Evolutionary conservation across 1,284 basidiomycete genomes (phyloP).

Genomic region (Hymenochaete sp.): DNA sequence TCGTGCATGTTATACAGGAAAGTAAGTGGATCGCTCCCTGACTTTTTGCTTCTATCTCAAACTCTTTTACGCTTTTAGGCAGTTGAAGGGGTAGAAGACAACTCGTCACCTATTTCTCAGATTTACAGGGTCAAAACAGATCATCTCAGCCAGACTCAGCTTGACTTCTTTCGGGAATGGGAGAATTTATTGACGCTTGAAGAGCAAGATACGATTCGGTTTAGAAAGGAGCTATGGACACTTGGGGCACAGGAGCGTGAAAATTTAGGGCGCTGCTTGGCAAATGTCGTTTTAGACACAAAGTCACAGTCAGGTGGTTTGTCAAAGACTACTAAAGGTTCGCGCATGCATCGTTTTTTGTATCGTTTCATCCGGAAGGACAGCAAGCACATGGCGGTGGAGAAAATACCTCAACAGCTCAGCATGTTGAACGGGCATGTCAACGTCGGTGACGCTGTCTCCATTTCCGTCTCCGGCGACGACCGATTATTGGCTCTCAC

Average conservation of each 20-base stretch:
- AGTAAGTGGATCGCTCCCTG: constrained; percentile 34
- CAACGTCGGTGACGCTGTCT: constrained; percentile 72
- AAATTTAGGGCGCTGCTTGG: constrained; percentile 71
- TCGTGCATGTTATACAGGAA: constrained; percentile 92
- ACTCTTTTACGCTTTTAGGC: constrained; percentile 46
- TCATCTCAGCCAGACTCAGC: constrained; percentile 65
- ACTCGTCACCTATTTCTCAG: constrained; percentile 61
- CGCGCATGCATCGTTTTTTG: constrained; percentile 43
- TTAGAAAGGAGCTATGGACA: constrained; percentile 91
- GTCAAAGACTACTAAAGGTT: constrained; percentile 23
- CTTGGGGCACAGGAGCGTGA: constrained; percentile 77
- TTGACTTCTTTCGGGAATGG: constrained; percentile 86
- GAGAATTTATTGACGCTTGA: constrained; percentile 82
- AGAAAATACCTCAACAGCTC: constrained; percentile 13
- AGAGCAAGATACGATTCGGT: constrained; percentile 77
- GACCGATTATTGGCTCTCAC: constrained; percentile 78
- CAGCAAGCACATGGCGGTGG: constrained; percentile 20
- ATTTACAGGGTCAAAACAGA: constrained; percentile 74
- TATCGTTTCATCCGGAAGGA: constrained; percentile 55
- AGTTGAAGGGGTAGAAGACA: constrained; percentile 55
- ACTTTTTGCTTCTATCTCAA: constrained; percentile 10
- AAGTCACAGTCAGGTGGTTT: neutral
- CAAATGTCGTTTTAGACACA: constrained; percentile 64
- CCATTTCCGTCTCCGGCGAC: constrained; percentile 64
- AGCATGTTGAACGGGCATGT: constrained; percentile 65